Conservation (phyloP, 257 asterid species). For the Solanum bulbocastanum region DNA sequence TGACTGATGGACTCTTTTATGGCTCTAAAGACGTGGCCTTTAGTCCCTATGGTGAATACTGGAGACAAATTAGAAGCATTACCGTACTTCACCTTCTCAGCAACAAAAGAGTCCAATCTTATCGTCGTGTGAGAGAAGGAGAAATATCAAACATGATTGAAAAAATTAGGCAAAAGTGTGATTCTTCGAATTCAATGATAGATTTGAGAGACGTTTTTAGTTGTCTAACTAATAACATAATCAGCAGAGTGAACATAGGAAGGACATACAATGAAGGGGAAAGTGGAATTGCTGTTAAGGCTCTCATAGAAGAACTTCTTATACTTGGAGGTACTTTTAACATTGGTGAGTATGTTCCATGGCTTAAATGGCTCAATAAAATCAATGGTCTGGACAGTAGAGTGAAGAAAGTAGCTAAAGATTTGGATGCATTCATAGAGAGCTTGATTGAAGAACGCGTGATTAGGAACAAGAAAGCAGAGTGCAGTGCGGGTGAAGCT, state of each 20-base stretch:
- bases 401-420: slow-evolving; percentile 3
- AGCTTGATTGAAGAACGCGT: slow-evolving; percentile 5
- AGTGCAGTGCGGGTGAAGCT: background rate
- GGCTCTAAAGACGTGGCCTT: slow-evolving; percentile 17
- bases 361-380: slow-evolving; percentile 24
- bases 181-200: background rate
- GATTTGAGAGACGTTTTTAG: slow-evolving; percentile 19
- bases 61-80: slow-evolving; percentile 30
- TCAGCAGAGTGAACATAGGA: slow-evolving; percentile 38
- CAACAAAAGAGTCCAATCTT: slow-evolving; percentile 32
- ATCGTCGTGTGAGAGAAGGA: slow-evolving; percentile 20
- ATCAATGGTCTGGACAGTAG: slow-evolving; percentile 17
- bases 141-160: slow-evolving; percentile 13
- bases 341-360: slow-evolving; percentile 18
- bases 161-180: too few species aligned
- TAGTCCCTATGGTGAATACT: slow-evolving; percentile 29
- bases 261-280: slow-evolving; percentile 20
- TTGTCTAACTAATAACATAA: slow-evolving; percentile 19
- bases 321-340: background rate
- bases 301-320: background rate
- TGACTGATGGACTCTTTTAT: slow-evolving; percentile 2
- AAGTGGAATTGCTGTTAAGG: slow-evolving; percentile 12
- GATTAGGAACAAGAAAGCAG: background rate
- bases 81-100: slow-evolving; percentile 36
- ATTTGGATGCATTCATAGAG: slow-evolving; percentile 21